Evolutionary conservation across 1,284 basidiomycete species (phyloP), one percentile per base, ranked within the genome.

Genomic region (Bjerkandera adusta): DNA sequence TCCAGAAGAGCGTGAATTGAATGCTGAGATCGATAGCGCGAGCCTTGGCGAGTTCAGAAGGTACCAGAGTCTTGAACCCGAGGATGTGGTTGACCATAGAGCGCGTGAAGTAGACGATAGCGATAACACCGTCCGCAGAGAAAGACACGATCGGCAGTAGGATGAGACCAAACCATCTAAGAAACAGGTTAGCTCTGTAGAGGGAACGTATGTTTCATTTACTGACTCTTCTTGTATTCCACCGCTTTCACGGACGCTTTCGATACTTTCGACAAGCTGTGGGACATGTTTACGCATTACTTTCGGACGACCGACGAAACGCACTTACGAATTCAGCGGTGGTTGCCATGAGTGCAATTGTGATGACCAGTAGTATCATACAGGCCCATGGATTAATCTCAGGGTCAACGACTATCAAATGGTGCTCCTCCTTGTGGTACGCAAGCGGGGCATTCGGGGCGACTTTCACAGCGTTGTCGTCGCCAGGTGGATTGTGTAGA

Each of bases 141-240:
- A 83, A 88, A 3, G 84, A 85, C 11, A 85, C 73, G 42, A 87
- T 64, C 0, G 85, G 85, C 1, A 87, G 71, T 5, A 88, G 68
- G 40, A 87, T 71, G 47, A 87, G 65, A 20, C 85, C 85, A 57
- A 87, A 85, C 81, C 81, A 85, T 55, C 79, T 81, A 15, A 4
- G 38, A 34, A 11, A 15, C n/a, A 38, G 39, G 13, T 5, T 33
- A 36, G 29, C 36, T n/a, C n/a, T n/a, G n/a, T n/a, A n/a, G n/a
- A 36, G 18, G 5, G 32, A 41, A 29, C 13, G 18, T 22, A 37
- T 5, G n/a, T 11, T 10, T 15, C 33, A 20, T 35, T 21, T 12
- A 59, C 75, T 38, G 52, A 83, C 76, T 83, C 81, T 54, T 72
- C 60, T 43, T 65, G 45, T 18, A 83, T 77, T 7, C 60, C 50